Evolutionary conservation across 2,329 filamentous ascomycete genomes (phyloP).

Genomic region (Penicillium verrucosum): DNA sequence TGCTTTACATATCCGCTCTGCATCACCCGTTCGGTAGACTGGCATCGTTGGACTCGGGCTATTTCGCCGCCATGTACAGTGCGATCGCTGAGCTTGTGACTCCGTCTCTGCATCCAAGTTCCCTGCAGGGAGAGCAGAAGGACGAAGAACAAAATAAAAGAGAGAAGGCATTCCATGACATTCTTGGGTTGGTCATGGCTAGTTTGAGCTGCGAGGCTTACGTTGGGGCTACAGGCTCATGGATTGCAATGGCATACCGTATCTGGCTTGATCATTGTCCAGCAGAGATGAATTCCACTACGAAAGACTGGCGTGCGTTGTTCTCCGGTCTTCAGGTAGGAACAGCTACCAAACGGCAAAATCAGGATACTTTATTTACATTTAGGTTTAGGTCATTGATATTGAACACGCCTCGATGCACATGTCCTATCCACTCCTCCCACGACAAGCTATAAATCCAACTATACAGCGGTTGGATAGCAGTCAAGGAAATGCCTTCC

Average conservation of each 20-base stretch:
- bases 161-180: constrained; percentile 24
- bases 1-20: constrained; percentile 31
- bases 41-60: constrained; percentile 19
- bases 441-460: constrained; percentile 22
- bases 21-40: constrained; percentile 21
- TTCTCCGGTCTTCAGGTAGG: constrained; percentile 29
- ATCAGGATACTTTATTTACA: not conserved
- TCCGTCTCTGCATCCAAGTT: constrained; percentile 1
- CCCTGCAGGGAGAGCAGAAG: not conserved
- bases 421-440: constrained; percentile 30
- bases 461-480: constrained; percentile 20
- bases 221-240: constrained; percentile 26
- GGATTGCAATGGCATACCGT: constrained; percentile 31
- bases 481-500: constrained; percentile 25
- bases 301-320: constrained; percentile 24
- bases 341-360: not conserved
- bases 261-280: constrained; percentile 29
- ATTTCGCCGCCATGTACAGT: constrained; percentile 26
- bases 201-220: constrained; percentile 31
- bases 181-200: constrained; percentile 31
- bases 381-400: constrained; percentile 24
- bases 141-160: constrained; percentile 2
- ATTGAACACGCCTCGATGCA: constrained; percentile 34
- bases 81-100: constrained; percentile 26
- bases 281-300: constrained; percentile 6